Conservation (phyloP, 2,329 filamentous ascomycete species). For the Colletotrichum truncatum region DNA sequence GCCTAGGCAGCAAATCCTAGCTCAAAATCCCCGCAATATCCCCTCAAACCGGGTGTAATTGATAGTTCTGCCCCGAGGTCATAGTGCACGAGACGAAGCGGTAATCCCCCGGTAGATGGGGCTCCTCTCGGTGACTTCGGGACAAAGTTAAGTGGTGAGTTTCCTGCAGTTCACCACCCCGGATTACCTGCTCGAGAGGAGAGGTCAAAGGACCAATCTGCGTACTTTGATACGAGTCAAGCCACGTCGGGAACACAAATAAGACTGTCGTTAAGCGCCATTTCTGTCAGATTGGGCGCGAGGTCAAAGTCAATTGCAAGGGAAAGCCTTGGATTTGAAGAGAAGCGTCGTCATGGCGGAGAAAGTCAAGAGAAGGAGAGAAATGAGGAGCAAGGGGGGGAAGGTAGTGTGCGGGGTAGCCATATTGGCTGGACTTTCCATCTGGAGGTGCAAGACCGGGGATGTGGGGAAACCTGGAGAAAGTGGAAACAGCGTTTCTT, state of each 20-base stretch:
- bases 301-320: background rate
- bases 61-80: background rate
- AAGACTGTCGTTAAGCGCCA: background rate
- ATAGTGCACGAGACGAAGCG: background rate
- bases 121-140: slow-evolving; percentile 18
- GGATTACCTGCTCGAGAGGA: background rate
- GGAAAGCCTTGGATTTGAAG: background rate
- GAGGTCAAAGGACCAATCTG: background rate
- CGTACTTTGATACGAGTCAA: background rate
- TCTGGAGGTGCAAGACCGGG: background rate
- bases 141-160: slow-evolving; percentile 13
- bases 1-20: background rate
- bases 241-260: background rate
- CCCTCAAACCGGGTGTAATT: background rate
- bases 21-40: background rate
- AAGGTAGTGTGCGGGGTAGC: slow-evolving; percentile 11
- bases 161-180: slow-evolving; percentile 10
- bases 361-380: background rate
- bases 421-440: background rate
- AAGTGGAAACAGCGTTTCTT: no score
- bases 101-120: slow-evolving; percentile 5
- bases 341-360: background rate
- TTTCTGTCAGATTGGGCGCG: background rate
- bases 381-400: background rate
- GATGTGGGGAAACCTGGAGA: slow-evolving; percentile 23